Conservation (phyloP, 2,329 filamentous ascomycete genomes). For the Sporothrix protearum region DNA sequence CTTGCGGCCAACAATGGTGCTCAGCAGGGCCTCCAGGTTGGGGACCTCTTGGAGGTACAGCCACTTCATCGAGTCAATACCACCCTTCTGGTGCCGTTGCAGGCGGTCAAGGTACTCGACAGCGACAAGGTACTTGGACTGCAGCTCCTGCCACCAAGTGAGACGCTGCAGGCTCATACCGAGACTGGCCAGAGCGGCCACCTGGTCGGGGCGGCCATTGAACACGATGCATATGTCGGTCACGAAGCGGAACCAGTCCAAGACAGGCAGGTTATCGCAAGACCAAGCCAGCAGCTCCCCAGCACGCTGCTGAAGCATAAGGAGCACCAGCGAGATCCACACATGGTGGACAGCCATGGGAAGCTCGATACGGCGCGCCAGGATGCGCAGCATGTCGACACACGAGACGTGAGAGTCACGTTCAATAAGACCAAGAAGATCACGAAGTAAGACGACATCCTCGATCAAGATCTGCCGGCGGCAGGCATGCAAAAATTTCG, state of each 20-base stretch:
- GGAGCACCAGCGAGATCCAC: constrained; percentile 27
- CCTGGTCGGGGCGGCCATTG: background rate
- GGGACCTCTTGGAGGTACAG: constrained; percentile 25
- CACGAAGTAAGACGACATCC: constrained; percentile 27
- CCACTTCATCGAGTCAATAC: constrained; percentile 20
- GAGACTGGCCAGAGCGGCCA: constrained; percentile 14
- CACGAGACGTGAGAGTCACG: constrained; percentile 25
- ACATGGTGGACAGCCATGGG: constrained; percentile 26
- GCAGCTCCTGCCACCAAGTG: constrained; percentile 21
- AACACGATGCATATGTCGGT: constrained; percentile 27
- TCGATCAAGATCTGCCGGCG: constrained; percentile 27
- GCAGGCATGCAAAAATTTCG: constrained; percentile 25
- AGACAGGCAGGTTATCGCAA: constrained; percentile 26
- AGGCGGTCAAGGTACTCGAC: constrained; percentile 21
- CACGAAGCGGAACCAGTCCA: constrained; percentile 28
- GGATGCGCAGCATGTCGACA: constrained; percentile 28
- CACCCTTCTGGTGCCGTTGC: constrained; percentile 11
- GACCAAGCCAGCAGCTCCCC: constrained; percentile 27
- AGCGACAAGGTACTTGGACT: background rate
- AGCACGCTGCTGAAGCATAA: constrained; percentile 24
- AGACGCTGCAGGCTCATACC: constrained; percentile 23
- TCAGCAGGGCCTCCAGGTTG: constrained; percentile 21
- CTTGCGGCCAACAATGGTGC: constrained; percentile 20
- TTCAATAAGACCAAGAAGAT: constrained; percentile 26
- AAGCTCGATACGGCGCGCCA: constrained; percentile 26